Percentiles rank a stretch among this genome's conserved stretches.
phyloP scores from a whole-genome alignment of 2,329 filamentous ascomycete genomes.

The Penicillium expansum region DNA sequence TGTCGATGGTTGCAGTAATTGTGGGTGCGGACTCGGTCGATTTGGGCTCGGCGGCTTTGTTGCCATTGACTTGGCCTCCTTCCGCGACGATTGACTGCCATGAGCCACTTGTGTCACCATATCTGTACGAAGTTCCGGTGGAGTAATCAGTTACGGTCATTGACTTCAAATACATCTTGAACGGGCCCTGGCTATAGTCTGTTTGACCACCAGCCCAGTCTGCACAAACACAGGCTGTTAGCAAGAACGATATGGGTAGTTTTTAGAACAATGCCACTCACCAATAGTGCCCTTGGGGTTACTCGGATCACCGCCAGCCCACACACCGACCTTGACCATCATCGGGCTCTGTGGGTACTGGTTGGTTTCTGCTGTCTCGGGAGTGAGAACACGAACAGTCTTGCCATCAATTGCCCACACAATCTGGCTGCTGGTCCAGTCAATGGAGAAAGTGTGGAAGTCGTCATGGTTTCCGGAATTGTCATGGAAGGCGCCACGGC shows the following conservation, averaged over 20 bases:
- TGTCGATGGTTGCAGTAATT: conserved; percentile 60
- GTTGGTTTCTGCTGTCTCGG: conserved; percentile 61
- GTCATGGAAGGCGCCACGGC: conserved; percentile 78
- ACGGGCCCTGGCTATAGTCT: conserved; percentile 80
- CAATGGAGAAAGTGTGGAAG: conserved; percentile 84
- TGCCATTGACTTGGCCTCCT: conserved; percentile 72
- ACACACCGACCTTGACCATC: conserved; percentile 87
- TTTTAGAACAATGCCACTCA: conserved; percentile 31
- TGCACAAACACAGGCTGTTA: conserved; percentile 17
- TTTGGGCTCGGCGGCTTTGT: conserved; percentile 47
- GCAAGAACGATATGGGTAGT: neutral
- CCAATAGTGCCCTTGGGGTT: conserved; percentile 77
- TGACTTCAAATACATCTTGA: conserved; percentile 76
- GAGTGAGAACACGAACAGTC: conserved; percentile 71
- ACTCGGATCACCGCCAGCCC: conserved; percentile 82
- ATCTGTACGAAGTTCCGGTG: conserved; percentile 79
- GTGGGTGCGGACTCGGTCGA: conserved; percentile 55
- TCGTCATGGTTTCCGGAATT: conserved; percentile 65
- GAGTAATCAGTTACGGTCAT: conserved; percentile 86
- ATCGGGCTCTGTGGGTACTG: conserved; percentile 96
- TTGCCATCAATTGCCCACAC: conserved; percentile 81
- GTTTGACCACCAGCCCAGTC: conserved; percentile 84
- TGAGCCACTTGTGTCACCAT: conserved; percentile 71
- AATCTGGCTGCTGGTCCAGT: conserved; percentile 84
- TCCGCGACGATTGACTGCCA: conserved; percentile 80